These are phyloP conservation scores for Emmonsia crescens DNA, from an alignment of 2,329 filamentous ascomycete species.

Conservation along the genomic window DNA sequence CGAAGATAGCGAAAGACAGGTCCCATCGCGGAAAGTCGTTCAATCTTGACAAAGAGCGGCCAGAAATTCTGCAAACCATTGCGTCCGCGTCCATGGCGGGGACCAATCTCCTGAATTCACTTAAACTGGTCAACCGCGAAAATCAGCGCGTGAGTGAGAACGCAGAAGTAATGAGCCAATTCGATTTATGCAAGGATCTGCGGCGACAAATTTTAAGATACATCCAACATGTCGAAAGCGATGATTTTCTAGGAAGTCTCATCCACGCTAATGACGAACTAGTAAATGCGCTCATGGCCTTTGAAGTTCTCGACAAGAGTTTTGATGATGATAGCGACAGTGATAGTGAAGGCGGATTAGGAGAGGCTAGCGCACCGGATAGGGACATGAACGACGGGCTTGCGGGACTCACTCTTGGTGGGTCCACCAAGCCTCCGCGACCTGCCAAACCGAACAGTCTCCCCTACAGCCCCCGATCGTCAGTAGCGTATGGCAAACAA, in stretches of 20 bases:
- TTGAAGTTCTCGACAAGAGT: conserved; percentile 72
- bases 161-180: conserved; percentile 58
- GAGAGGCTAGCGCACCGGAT: conserved; percentile 11
- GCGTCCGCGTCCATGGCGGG: conserved; percentile 80
- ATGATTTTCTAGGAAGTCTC: conserved; percentile 83
- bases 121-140: conserved; percentile 87
- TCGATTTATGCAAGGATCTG: conserved; percentile 77
- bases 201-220: conserved; percentile 79
- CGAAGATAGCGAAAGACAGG: conserved; percentile 45
- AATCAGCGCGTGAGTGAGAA: conserved; percentile 81
- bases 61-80: conserved; percentile 75
- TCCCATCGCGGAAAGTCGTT: conserved; percentile 52
- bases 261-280: conserved; percentile 93
- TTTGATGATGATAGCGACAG: conserved; percentile 54
- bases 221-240: conserved; percentile 81
- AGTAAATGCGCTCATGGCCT: conserved; percentile 86
- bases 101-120: conserved; percentile 78
- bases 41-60: conserved; percentile 78
- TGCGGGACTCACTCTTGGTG: conserved; percentile 25
- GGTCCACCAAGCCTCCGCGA: conserved; percentile 26
- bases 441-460: conserved; percentile 54
- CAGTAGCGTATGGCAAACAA: conserved; percentile 14
- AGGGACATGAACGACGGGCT: conserved; percentile 22
- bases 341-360: conserved; percentile 38
- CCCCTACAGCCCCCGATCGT: conserved; percentile 16